Conservation (phyloP, 169 alveolate species). For the Plasmodium relictum region DNA sequence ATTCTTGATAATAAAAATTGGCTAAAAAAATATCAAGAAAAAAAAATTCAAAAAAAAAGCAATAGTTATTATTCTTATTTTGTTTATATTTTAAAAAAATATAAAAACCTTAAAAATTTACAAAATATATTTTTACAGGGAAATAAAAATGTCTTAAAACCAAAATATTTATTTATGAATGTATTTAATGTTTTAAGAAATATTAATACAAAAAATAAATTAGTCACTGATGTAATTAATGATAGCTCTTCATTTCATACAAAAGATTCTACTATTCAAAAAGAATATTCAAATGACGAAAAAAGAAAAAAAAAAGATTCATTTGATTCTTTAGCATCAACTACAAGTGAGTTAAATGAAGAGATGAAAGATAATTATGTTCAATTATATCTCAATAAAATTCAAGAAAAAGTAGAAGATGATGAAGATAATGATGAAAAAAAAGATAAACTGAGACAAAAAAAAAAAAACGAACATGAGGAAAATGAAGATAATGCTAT, state of each 20-base stretch:
- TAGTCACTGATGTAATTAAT: conserved; percentile 13
- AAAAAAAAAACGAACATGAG: background rate
- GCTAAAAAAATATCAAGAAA: conserved; percentile 30
- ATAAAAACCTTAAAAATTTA: conserved; percentile 13
- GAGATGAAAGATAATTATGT: background rate
- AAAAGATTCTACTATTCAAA: too few relatives aligned
- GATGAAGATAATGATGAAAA: background rate
- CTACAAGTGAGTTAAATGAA: background rate
- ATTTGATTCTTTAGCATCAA: too few relatives aligned
- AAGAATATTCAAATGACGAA: background rate
- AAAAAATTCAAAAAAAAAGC: background rate
- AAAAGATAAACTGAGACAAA: background rate
- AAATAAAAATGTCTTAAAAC: conserved; percentile 25
- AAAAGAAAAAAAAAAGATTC: background rate
- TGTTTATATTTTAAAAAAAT: conserved; percentile 17
- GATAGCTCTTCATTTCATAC: background rate
- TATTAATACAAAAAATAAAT: conserved; percentile 6
- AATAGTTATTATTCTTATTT: conserved; percentile 24
- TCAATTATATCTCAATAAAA: background rate
- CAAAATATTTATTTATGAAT: conserved; percentile 28
- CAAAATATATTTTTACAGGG: conserved; percentile 42
- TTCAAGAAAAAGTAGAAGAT: background rate
- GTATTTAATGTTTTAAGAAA: conserved; percentile 32
- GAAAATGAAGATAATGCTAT: background rate
- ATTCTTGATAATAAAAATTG: conserved; percentile 54